These are phyloP conservation scores for Solanum microdontum DNA, from an alignment of 257 asterid species.

Conservation along the genomic window DNA sequence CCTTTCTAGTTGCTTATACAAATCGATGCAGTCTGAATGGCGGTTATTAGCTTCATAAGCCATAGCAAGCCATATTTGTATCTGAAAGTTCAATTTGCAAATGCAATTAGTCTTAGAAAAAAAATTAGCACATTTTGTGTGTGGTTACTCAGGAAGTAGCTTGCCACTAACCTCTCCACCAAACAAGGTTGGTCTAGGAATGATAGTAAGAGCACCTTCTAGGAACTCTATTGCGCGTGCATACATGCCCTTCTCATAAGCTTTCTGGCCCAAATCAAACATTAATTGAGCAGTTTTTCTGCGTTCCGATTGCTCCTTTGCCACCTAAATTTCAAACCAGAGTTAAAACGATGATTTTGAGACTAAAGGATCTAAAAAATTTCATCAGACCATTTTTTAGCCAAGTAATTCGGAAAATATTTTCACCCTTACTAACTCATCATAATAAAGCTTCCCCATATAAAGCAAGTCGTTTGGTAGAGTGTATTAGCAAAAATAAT, in stretches of 20 bases:
- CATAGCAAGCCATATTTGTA: slow-evolving; percentile 99
- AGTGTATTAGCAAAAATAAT: background rate
- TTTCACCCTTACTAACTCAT: background rate
- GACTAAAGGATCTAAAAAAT: background rate
- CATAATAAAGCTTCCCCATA: background rate
- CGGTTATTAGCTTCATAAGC: slow-evolving; percentile 96
- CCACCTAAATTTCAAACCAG: slow-evolving; percentile 39
- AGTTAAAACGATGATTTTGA: background rate
- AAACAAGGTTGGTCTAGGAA: slow-evolving; percentile 77
- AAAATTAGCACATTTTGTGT: background rate
- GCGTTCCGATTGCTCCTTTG: slow-evolving; percentile 90
- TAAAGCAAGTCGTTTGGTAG: background rate
- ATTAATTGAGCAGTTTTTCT: slow-evolving; percentile 79
- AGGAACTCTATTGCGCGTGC: slow-evolving; percentile 93
- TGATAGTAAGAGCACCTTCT: slow-evolving; percentile 91
- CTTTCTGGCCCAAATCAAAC: slow-evolving; percentile 90
- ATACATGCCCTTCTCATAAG: slow-evolving; percentile 84
- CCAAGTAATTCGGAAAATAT: background rate
- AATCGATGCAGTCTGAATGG: slow-evolving; percentile 79
- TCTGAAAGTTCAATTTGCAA: slow-evolving; percentile 26
- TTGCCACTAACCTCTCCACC: slow-evolving; percentile 87
- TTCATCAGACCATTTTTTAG: background rate
- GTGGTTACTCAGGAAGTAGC: background rate
- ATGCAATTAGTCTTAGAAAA: background rate
- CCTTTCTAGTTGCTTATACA: slow-evolving; percentile 68